These are phyloP conservation scores for Venturiaceae sp. DNA, from an alignment of 2,329 filamentous ascomycete genomes.

Conservation along the genomic window DNA sequence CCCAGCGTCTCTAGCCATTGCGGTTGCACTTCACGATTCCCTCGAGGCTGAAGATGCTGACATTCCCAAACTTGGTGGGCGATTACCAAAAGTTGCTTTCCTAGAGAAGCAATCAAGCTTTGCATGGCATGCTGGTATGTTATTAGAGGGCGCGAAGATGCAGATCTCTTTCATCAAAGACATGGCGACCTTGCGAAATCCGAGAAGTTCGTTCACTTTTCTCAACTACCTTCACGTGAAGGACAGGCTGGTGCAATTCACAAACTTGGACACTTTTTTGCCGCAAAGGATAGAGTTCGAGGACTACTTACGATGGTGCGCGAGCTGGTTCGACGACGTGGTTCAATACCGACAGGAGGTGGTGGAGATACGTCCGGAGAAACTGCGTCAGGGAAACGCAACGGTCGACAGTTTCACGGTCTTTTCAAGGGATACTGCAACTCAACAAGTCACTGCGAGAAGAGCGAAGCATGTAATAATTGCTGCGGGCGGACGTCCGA, in stretches of 20 bases:
- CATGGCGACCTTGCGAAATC: slow-evolving; percentile 79
- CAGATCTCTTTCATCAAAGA: slow-evolving; percentile 98
- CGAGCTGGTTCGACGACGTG: slow-evolving; percentile 61
- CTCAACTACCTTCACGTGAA: slow-evolving; percentile 85
- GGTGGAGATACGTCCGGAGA: slow-evolving; percentile 55
- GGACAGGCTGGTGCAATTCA: slow-evolving; percentile 76
- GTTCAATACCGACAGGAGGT: slow-evolving; percentile 75
- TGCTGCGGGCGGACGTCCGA: slow-evolving; percentile 58
- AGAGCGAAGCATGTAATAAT: slow-evolving; percentile 60
- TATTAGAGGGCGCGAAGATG: slow-evolving; percentile 88
- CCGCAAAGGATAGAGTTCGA: slow-evolving; percentile 84
- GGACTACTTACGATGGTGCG: slow-evolving; percentile 92
- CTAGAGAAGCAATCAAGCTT: slow-evolving; percentile 78
- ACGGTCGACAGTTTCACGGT: slow-evolving; percentile 59
- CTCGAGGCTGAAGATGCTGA: slow-evolving; percentile 40
- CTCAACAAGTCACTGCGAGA: slow-evolving; percentile 43
- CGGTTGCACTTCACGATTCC: slow-evolving; percentile 79
- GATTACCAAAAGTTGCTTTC: slow-evolving; percentile 66
- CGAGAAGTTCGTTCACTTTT: slow-evolving; percentile 86
- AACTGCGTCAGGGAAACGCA: slow-evolving; percentile 32
- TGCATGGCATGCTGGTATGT: slow-evolving; percentile 92
- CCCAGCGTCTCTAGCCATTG: slow-evolving; percentile 81
- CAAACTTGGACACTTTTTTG: slow-evolving; percentile 81
- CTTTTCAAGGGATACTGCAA: slow-evolving; percentile 50
- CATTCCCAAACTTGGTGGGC: slow-evolving; percentile 22